phyloP scores from a whole-genome alignment of 441 rosid species.

The Biscutella laevigata region DNA sequence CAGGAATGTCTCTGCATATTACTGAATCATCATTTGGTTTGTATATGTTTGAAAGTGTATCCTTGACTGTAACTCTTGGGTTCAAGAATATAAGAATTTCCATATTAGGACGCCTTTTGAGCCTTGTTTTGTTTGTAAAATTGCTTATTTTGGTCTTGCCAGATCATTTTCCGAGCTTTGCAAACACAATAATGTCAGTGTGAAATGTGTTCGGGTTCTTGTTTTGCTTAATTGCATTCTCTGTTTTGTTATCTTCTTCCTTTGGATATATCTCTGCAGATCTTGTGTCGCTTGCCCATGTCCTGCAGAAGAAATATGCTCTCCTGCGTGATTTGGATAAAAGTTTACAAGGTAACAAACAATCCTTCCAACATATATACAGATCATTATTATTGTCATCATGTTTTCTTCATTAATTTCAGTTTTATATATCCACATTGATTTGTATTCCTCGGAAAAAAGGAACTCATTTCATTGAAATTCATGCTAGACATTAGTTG shows the following conservation, averaged over 20 bases:
- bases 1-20: not conserved
- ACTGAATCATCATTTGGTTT: not conserved
- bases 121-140: not conserved
- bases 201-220: not conserved
- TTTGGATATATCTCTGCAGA: constrained; percentile 31
- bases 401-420: not conserved
- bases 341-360: constrained; percentile 71
- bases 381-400: not conserved
- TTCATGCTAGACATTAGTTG: not conserved
- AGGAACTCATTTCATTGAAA: not conserved
- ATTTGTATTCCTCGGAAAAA: not conserved
- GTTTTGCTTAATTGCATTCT: not conserved
- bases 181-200: too few species aligned
- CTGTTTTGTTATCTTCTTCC: not conserved
- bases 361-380: not conserved
- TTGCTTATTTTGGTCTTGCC: not conserved
- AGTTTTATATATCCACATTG: not conserved
- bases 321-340: constrained; percentile 78
- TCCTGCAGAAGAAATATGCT: constrained; percentile 79
- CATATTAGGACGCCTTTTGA: too few species aligned
- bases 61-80: not conserved
- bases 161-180: too few species aligned
- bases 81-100: too few species aligned
- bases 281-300: constrained; percentile 69
- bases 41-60: not conserved